Evolutionary conservation across 139 green algal genomes (phyloP).

Genomic region (Desmodesmus armatus): DNA sequence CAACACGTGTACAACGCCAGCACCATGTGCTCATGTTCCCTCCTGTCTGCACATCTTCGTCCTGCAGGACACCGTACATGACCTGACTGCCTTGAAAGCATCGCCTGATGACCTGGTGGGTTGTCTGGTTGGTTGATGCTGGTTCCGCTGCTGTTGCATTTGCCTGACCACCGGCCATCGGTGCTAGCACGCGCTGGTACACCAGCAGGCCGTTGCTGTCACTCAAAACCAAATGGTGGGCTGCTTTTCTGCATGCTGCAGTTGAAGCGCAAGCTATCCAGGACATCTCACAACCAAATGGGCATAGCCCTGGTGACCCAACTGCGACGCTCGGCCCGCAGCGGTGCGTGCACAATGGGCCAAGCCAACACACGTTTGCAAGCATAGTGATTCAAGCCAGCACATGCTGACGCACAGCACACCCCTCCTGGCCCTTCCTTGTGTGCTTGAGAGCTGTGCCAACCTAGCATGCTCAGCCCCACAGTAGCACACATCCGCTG

Average conservation of each 20-base stretch:
- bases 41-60: background rate
- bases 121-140: no score
- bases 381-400: background rate
- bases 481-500: background rate
- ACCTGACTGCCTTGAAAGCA: conserved; percentile 3
- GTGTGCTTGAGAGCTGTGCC: no score
- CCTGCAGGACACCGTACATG: conserved; percentile 39
- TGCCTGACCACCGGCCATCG: background rate
- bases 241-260: background rate
- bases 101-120: conserved; percentile 19
- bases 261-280: background rate
- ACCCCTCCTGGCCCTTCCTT: background rate
- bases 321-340: background rate
- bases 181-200: no score
- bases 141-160: background rate
- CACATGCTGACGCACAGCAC: no score
- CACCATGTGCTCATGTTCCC: background rate
- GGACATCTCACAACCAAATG: conserved; percentile 8
- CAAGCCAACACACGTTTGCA: no score
- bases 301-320: background rate
- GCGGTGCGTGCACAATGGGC: no score
- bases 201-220: background rate
- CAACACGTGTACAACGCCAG: background rate
- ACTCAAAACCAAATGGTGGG: background rate
- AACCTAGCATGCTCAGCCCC: background rate